Evolutionary conservation across 2,329 filamentous ascomycete species (phyloP).

Genomic region (Elsinoe australis): DNA sequence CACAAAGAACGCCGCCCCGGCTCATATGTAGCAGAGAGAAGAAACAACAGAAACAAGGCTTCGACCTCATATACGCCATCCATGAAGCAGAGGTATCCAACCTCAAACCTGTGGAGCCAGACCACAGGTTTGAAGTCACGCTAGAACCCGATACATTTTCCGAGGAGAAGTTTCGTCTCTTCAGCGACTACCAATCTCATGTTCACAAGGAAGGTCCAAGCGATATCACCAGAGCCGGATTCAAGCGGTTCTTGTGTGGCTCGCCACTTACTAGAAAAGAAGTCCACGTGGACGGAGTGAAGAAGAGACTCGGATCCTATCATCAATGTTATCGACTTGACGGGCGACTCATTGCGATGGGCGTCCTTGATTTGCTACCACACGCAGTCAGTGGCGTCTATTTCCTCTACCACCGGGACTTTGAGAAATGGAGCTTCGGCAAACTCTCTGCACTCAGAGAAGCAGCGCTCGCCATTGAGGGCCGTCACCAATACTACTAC

Average conservation of each 20-base stretch:
- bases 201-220: conserved; percentile 61
- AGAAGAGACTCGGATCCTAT: conserved; percentile 59
- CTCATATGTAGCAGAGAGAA: conserved; percentile 39
- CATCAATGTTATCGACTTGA: conserved; percentile 78
- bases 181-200: conserved; percentile 64
- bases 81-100: conserved; percentile 58
- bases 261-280: conserved; percentile 54
- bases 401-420: conserved; percentile 71
- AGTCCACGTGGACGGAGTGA: conserved; percentile 42
- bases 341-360: conserved; percentile 65
- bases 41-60: conserved; percentile 57
- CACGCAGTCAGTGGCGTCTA: conserved; percentile 74
- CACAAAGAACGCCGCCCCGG: not conserved
- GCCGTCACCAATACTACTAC: conserved; percentile 69
- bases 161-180: conserved; percentile 66
- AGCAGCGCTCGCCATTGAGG: conserved; percentile 61
- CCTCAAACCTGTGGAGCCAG: conserved; percentile 49
- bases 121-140: conserved; percentile 60
- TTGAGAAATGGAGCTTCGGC: conserved; percentile 61
- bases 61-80: conserved; percentile 58
- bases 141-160: conserved; percentile 64
- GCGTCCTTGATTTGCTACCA: conserved; percentile 68
- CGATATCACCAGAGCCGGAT: conserved; percentile 54
- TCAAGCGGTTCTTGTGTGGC: conserved; percentile 64
- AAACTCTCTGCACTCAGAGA: conserved; percentile 70